Evolutionary conservation across 768 basidiomycete species (phyloP).

Genomic region (Cystofilobasidium ferigula): DNA sequence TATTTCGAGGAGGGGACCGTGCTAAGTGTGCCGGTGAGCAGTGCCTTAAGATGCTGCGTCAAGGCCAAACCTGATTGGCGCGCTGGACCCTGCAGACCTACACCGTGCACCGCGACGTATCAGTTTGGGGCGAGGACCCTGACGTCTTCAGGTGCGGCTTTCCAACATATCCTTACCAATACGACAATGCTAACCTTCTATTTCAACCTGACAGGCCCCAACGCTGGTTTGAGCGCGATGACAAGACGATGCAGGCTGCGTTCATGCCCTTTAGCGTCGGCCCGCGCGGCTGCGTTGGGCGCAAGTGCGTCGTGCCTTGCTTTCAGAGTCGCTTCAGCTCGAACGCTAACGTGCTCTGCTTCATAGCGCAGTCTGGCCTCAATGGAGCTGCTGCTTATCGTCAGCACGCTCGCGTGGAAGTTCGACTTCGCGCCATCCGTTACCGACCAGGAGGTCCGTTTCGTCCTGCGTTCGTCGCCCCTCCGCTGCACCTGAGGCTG

Average conservation of each 20-base stretch:
- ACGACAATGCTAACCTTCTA: not conserved
- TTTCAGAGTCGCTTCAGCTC: too few species aligned
- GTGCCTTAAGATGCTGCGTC: not conserved
- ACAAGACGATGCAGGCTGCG: slow-evolving; percentile 51
- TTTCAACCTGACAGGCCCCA: not conserved
- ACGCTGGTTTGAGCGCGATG: slow-evolving; percentile 50
- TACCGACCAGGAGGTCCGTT: slow-evolving; percentile 17
- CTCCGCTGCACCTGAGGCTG: not conserved
- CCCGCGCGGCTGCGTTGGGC: slow-evolving; percentile 41
- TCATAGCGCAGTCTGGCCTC: slow-evolving; percentile 25
- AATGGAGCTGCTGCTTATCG: slow-evolving; percentile 28
- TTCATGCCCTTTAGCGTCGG: slow-evolving; percentile 82
- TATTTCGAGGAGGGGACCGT: slow-evolving; percentile 52
- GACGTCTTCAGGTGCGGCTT: slow-evolving; percentile 57
- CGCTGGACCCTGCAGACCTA: slow-evolving; percentile 48
- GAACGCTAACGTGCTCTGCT: not conserved
- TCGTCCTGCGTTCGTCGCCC: not conserved
- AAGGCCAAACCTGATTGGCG: not conserved
- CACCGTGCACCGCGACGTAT: slow-evolving; percentile 62
- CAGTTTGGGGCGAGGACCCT: slow-evolving; percentile 67
- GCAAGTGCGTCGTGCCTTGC: slow-evolving; percentile 22
- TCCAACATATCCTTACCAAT: not conserved
- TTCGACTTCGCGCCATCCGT: slow-evolving; percentile 23
- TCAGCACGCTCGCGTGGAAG: slow-evolving; percentile 25
- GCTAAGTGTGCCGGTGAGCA: slow-evolving; percentile 40